phyloP scores from a whole-genome alignment of 1,284 basidiomycete genomes.

The Ganoderma sinense region DNA sequence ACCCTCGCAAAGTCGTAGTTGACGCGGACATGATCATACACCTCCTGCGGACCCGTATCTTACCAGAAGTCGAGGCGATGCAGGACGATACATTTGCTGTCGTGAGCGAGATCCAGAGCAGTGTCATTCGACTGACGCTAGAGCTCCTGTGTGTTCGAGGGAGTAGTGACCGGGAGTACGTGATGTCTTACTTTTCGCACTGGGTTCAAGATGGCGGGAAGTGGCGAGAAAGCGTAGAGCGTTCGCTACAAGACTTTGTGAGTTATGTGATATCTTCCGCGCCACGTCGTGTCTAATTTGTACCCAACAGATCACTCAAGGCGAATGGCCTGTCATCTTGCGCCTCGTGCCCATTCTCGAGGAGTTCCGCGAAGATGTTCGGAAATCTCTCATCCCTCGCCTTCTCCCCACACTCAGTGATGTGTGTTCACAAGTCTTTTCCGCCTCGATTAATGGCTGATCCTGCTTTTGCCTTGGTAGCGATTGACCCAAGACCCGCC shows the following conservation, averaged over 20 bases:
- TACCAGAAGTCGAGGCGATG: slow-evolving; percentile 55
- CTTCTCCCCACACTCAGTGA: slow-evolving; percentile 61
- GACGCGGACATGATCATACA: slow-evolving; percentile 46
- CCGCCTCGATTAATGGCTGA: background rate
- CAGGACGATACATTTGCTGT: slow-evolving; percentile 35
- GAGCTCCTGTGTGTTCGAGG: slow-evolving; percentile 49
- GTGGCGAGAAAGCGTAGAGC: slow-evolving; percentile 54
- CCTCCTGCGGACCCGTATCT: slow-evolving; percentile 53
- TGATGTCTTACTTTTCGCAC: slow-evolving; percentile 44
- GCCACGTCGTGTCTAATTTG: slow-evolving; percentile 8
- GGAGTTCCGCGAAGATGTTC: slow-evolving; percentile 53
- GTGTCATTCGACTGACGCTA: slow-evolving; percentile 48
- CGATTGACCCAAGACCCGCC: slow-evolving; percentile 59
- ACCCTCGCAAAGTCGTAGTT: slow-evolving; percentile 25
- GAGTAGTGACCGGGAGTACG: slow-evolving; percentile 35
- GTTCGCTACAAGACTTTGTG: slow-evolving; percentile 51
- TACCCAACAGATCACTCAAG: slow-evolving; percentile 47
- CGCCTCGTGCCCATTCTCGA: slow-evolving; percentile 51
- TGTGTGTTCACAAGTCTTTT: slow-evolving; percentile 44
- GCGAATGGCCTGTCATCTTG: slow-evolving; percentile 51
- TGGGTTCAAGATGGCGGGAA: slow-evolving; percentile 50
- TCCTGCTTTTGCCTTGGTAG: slow-evolving; percentile 33
- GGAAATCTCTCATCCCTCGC: slow-evolving; percentile 38
- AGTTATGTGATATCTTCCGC: slow-evolving; percentile 19
- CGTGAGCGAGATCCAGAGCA: slow-evolving; percentile 33